Evolutionary conservation across 352 stramenopile genomes (phyloP), one percentile per base, ranked within the genome.

Genomic region (Phytophthora capsici): DNA sequence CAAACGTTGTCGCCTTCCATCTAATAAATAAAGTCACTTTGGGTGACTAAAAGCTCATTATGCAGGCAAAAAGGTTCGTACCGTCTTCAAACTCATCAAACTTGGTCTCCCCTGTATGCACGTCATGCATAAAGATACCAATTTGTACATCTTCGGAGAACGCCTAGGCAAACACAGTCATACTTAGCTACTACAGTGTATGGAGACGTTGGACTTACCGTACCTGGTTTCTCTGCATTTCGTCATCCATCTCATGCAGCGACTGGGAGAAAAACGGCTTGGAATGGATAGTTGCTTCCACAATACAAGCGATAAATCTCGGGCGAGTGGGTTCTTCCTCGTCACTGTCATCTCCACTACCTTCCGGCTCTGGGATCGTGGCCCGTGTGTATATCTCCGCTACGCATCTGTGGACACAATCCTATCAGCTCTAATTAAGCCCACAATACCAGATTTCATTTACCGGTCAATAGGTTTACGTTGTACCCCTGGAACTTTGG

Each of bases 31-130:
- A 40, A 50, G 32, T 53, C n/a, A 53, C 8, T 30, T 41, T 8
- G n/a, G 28, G 26, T 41, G 1, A 41, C 13, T n/a, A 13, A 10
- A 19, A 28, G 9, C 13, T 13, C 8, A 28, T 19, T 26, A 26
- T 8, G 6, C 10, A n/a, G n/a, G 9, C 7, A 19, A 40, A 16
- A 41, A 14, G 14, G 4, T 41, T 38, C 48, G 38, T 22, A 86
- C 78, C 75, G 36, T 86, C 78, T 30, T 84, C 54, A 41, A 86
- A 81, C 25, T 86, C 75, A 6, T 80, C 69, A 32, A 80, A 80
- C 22, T 74, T 59, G 28, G 59, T 59, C 13, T 82, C 73, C n/a
- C 78, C 78, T 37, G 66, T 73, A 26, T 86, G 78, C 0, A 82
- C 43, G 25, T 86, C 75, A 20, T 86, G 67, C 14, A 76, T 61